A percentile compares a stretch with the other conserved stretches of the same genome.
These are phyloP conservation scores for Panicum virgatum DNA, from an alignment of 202 grass and related monocot species.

Conservation along the genomic window DNA sequence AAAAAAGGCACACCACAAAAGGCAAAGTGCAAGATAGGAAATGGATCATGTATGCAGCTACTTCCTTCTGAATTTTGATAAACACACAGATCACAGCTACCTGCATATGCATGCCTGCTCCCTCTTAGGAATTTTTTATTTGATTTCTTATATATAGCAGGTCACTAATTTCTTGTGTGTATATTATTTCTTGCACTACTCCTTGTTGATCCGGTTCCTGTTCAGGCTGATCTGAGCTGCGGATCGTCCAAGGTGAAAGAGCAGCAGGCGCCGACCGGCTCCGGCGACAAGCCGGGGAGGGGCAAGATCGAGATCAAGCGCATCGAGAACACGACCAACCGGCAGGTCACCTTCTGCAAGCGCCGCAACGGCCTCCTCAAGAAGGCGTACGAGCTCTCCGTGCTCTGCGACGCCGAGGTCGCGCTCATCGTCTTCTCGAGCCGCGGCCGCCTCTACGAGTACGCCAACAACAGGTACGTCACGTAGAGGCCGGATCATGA, in stretches of 20 bases:
- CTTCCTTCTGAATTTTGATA: constrained; percentile 23
- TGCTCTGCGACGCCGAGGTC: constrained; percentile 78
- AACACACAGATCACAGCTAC: background rate
- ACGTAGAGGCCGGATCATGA: no score
- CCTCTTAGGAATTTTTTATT: background rate
- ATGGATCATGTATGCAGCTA: constrained; percentile 10
- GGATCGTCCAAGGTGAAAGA: constrained; percentile 14
- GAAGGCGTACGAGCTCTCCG: constrained; percentile 83
- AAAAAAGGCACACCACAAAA: constrained; percentile 24
- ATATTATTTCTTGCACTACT: no score
- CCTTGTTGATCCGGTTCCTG: background rate
- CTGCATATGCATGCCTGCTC: background rate
- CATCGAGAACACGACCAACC: constrained; percentile 86
- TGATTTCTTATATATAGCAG: constrained; percentile 13
- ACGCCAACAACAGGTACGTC: constrained; percentile 80
- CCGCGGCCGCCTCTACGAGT: constrained; percentile 86
- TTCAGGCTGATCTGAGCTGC: constrained; percentile 41
- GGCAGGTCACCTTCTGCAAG: constrained; percentile 95
- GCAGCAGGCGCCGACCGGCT: constrained; percentile 7
- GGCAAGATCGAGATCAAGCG: constrained; percentile 91
- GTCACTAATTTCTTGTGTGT: no score
- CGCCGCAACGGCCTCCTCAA: constrained; percentile 87
- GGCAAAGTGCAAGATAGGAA: constrained; percentile 27
- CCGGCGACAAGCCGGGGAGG: constrained; percentile 57
- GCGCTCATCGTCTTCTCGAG: constrained; percentile 80